A percentile compares a stretch with the other conserved stretches of the same genome.
phyloP scores from a whole-genome alignment of 2,329 filamentous ascomycete species.

The Penicillium occitanis region DNA sequence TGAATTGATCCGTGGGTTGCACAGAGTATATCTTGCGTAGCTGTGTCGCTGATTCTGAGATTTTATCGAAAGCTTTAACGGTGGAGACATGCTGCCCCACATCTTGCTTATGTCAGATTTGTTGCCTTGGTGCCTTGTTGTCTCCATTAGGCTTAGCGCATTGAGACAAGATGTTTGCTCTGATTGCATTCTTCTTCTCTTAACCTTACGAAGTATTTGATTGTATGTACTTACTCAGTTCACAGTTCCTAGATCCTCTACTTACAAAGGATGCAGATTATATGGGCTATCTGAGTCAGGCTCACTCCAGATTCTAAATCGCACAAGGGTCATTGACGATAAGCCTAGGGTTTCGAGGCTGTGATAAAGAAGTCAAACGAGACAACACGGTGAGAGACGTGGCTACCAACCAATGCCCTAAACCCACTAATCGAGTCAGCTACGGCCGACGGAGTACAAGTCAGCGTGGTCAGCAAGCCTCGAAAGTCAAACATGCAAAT shows the following conservation, averaged over 20 bases:
- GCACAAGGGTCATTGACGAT: neutral
- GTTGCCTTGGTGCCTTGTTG: neutral
- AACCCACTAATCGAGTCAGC: neutral
- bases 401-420: neutral
- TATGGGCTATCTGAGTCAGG: neutral
- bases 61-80: conserved; percentile 5
- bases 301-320: neutral
- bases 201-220: neutral
- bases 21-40: neutral
- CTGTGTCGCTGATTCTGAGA: conserved; percentile 2
- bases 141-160: neutral
- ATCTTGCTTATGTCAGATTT: neutral
- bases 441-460: neutral
- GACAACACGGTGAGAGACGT: neutral
- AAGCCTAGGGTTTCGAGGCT: neutral
- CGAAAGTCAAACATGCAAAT: neutral
- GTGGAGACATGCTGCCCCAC: neutral
- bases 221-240: neutral
- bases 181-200: neutral
- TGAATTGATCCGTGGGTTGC: neutral
- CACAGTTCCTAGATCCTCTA: neutral
- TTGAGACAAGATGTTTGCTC: neutral
- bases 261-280: neutral
- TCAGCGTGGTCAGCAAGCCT: neutral
- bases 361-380: neutral